Evolutionary conservation across 371 early-diverging fungal genomes (phyloP).

Genomic region (Rhizopus sp.): DNA sequence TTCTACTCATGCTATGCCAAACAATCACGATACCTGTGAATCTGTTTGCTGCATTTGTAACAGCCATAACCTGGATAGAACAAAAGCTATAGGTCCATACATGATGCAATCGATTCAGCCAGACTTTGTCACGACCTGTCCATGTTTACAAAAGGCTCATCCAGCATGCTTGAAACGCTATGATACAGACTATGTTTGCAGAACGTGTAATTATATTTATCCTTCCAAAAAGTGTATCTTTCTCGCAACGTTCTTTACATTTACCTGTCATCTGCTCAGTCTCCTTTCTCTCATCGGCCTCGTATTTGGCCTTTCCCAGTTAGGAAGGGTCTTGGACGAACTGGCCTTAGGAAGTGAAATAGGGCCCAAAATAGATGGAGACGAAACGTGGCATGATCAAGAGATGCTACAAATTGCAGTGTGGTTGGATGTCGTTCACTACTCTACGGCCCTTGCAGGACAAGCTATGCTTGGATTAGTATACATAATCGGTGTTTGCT

Average conservation of each 20-base stretch:
- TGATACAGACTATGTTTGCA: conserved; percentile 19
- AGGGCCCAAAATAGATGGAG: conserved; percentile 43
- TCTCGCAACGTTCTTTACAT: conserved; percentile 13
- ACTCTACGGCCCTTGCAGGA: conserved; percentile 41
- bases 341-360: conserved; percentile 39
- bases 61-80: neutral
- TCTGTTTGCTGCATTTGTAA: neutral
- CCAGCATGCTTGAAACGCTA: conserved; percentile 22
- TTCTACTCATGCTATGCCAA: neutral
- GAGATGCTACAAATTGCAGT: conserved; percentile 38
- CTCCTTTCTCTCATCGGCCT: conserved; percentile 34
- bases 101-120: conserved; percentile 20
- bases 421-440: conserved; percentile 45
- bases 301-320: conserved; percentile 34
- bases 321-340: conserved; percentile 37
- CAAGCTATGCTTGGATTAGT: conserved; percentile 43
- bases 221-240: conserved; percentile 16
- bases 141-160: conserved; percentile 28
- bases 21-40: neutral
- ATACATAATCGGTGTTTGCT: conserved; percentile 37
- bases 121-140: conserved; percentile 15
- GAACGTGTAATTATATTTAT: conserved; percentile 29
- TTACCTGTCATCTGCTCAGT: conserved; percentile 32
- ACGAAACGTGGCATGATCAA: conserved; percentile 51
- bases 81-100: conserved; percentile 21